Base-by-base conservation (phyloP, 2,329 filamentous ascomycete species). In the Colletotrichum nymphaeae region DNA sequence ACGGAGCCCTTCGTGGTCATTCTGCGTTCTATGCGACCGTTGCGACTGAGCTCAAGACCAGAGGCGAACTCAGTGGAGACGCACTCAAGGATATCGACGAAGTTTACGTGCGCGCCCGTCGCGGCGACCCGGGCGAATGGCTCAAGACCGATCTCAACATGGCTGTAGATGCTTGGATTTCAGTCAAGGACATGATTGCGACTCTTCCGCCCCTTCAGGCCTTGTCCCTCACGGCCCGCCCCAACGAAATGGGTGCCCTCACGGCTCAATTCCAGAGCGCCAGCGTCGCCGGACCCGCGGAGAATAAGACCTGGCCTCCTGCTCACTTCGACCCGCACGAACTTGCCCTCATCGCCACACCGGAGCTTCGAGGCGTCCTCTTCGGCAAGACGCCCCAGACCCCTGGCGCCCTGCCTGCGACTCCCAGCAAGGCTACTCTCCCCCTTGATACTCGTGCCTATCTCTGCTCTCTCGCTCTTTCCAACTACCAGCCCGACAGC, bases 391-490 rank as follows among this genome's bases (percentile, higher is more conserved):
- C 42, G 24, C 0, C n/a, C 14, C 37, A 42, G 14, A 42, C 14
- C 12, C n/a, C 65, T 3, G 42, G 9, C 2, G 19, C 26, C 1
- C 0, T 62, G 4, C 56, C 56, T 24, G 0, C 0, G 0, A 22
- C 14, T 19, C 65, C 65, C 2, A 24, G 9, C 1, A 68, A 28
- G 57, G 0, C 16, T n/a, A 37, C 26, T 1, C 12, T 49, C 1
- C 14, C 37, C 14, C 37, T 42, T 4, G 37, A 42, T 1, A 42
- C 37, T 16, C 37, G 37, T 12, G 37, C 37, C 37, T 19, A 16
- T 42, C 37, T 42, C 37, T 42, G 37, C 14, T 42, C 37, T 4
- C 37, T 42, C 37, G 37, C 37, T 16, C 37, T 42, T 42, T 6
- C 12, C 37, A 42, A 42, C 16, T 42, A 42, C 37, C 37, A 19